A percentile compares a stretch with the other conserved stretches of the same genome.
Evolutionary conservation across 345 rosid species (phyloP).

Genomic region (Pistacia vera): DNA sequence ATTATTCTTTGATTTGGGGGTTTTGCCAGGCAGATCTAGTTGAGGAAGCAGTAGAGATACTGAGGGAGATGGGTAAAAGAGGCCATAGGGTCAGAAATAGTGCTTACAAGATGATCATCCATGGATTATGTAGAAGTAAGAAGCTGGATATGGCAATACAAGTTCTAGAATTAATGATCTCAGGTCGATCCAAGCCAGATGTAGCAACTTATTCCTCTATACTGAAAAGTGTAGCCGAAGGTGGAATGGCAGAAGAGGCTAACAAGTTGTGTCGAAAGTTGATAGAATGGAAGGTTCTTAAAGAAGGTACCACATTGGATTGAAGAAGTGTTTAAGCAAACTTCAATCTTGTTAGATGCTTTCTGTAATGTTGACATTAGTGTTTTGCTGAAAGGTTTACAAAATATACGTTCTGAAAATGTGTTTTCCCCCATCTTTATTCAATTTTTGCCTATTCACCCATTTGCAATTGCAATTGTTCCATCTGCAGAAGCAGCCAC

Average conservation of each 20-base stretch:
- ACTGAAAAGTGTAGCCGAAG: constrained; percentile 52
- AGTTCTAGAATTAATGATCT: constrained; percentile 72
- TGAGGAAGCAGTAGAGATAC: constrained; percentile 60
- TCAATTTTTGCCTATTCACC: neutral
- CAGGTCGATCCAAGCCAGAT: constrained; percentile 51
- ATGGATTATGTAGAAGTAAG: constrained; percentile 54
- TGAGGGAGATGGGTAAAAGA: constrained; percentile 58
- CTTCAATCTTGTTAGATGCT: neutral
- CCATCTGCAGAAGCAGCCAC: neutral
- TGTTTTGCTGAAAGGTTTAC: neutral
- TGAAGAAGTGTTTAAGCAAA: neutral
- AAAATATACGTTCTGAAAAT: constrained; percentile 7
- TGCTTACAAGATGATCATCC: constrained; percentile 56
- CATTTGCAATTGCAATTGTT: neutral
- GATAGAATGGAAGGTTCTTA: constrained; percentile 43
- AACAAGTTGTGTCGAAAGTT: constrained; percentile 50
- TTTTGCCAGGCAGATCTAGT: constrained; percentile 46
- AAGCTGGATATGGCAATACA: constrained; percentile 68
- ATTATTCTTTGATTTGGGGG: constrained; percentile 70
- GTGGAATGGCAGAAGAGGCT: constrained; percentile 71
- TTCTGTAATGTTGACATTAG: neutral
- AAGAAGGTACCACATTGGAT: constrained; percentile 15
- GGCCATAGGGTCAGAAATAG: constrained; percentile 44
- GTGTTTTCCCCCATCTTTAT: neutral
- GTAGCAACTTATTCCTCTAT: constrained; percentile 41